Evolutionary conservation across 192 early-diverging fungal genomes (phyloP).

Genomic region (Linnemannia exigua): DNA sequence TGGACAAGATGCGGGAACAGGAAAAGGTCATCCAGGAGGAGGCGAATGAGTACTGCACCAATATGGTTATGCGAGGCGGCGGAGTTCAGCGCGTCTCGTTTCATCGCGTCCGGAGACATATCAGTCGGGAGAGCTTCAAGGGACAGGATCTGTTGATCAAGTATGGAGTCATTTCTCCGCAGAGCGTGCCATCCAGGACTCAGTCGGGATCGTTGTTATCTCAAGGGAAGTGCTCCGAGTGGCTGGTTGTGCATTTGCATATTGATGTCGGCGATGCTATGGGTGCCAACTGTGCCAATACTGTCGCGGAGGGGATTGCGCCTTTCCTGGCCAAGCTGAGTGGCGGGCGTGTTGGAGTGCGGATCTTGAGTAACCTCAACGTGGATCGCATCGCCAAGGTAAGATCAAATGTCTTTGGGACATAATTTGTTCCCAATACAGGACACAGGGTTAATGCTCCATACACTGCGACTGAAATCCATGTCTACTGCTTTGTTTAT

Average conservation of each 20-base stretch:
- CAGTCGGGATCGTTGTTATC: neutral
- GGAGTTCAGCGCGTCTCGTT: conserved; percentile 71
- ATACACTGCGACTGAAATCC: no score
- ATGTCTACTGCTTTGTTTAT: no score
- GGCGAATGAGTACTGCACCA: conserved; percentile 75
- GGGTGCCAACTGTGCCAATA: conserved; percentile 82
- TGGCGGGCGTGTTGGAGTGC: conserved; percentile 70
- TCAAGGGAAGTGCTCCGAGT: conserved; percentile 53
- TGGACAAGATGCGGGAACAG: conserved; percentile 58
- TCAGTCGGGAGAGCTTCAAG: conserved; percentile 29
- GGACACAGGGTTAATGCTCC: no score
- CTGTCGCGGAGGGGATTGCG: conserved; percentile 79
- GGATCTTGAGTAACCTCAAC: conserved; percentile 79
- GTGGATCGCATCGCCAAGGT: conserved; percentile 75
- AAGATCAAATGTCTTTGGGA: no score
- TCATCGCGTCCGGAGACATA: conserved; percentile 59
- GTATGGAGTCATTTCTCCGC: conserved; percentile 31
- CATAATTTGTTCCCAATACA: no score
- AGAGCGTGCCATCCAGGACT: conserved; percentile 23
- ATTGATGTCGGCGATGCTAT: conserved; percentile 86
- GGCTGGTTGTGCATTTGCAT: conserved; percentile 83
- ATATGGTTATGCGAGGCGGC: conserved; percentile 77
- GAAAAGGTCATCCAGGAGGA: conserved; percentile 60
- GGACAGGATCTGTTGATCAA: conserved; percentile 51
- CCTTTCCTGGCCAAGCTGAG: conserved; percentile 68